Base-by-base conservation (phyloP, 495 filamentous ascomycete genomes). In the Aspergillus ostianus region DNA sequence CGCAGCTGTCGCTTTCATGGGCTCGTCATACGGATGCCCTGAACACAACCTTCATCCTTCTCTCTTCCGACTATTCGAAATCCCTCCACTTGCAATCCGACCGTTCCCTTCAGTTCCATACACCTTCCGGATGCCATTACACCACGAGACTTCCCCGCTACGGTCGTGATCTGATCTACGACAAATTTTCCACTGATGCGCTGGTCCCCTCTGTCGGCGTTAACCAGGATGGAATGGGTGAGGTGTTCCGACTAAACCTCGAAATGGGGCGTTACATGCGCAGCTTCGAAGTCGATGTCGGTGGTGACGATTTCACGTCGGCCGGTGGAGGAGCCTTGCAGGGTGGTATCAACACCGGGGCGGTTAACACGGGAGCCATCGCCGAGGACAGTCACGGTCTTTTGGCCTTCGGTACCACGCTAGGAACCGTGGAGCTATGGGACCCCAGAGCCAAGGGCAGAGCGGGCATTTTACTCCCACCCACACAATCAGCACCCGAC, bases 391-490 rank as follows among this genome's bases (percentile, higher is more conserved):
- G 90, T 47, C 95, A 99, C 70, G 92, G 92, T 47, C 80, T 99
- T 12, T 81, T 93, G 47, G 92, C 95, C 1, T 98, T 99, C 66
- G 95, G 95, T 32, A 98, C 95, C n/a, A 90, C 90, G 3, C 75
- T 90, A 45, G 93, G 95, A n/a, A 95, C 92, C 6, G 92, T 98
- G 30, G 95, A 98, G 63, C 92, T 98, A 62, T 99, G 91, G 89
- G 95, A 99, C 70, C 82, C 92, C 4, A 81, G 95, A 61, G 88
- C 86, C 55, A 88, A 91, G 67, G 86, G 85, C 57, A 82, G 92
- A 27, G 87, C 94, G n/a, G 92, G 90, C 21, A 78, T 92, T 20
- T 77, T 99, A 5, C 77, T 85, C 9, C 71, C 74, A 9, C 76
- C 77, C 7, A 63, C 73, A 47, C 72, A 80, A 17, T 59, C 63